Evolutionary conservation across 257 asterid genomes (phyloP), one percentile per base, ranked within the genome.

Genomic region (Solanum medicagineum): DNA sequence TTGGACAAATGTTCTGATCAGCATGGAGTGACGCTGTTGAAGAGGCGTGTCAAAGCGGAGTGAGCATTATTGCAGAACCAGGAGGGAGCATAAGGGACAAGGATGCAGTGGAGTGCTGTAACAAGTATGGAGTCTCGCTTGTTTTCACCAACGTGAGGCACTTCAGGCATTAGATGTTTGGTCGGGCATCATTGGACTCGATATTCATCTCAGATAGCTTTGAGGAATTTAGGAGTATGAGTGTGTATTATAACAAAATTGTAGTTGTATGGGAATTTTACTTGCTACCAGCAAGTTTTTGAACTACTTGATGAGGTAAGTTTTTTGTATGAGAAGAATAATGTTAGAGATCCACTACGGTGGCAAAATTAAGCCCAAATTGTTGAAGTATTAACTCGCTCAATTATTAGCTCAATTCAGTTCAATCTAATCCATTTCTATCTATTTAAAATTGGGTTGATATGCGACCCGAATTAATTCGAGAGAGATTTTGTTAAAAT

Each of bases 11-110:
- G 40, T 42, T 80, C 56, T 10, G 60, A 57, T 90, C 92, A 96
- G 99, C 99, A 1, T 96, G 99, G 99, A 92, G 91, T 26, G 99
- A 96, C 87, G 95, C 99, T 19, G 99, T 96, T 68, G 99, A 96
- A 91, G 99, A 96, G 91, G 98, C 98, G 36, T 96, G 99, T 82
- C 88, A 93, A 87, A 93, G 95, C 66, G 99, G 98, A 65, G 74
- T 94, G 8, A 79, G 93, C 44, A 90, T 94, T 24, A 93, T 96
- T 82, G 97, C 97, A 7, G 99, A 96, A 86, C 99, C 99, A 1
- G 98, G 99, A 26, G 99, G 99, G 2, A 93, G 97, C 89, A 94
- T 93, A 62, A 92, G 97, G 90, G 99, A 96, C 32, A 86, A 74
- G 60, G 99, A 96, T 87, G 98, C 98, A 9, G 85, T 96, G 60